Percentiles rank a stretch among this genome's conserved stretches.
phyloP scores from a whole-genome alignment of 345 rosid species.

The Lepidium africanum region DNA sequence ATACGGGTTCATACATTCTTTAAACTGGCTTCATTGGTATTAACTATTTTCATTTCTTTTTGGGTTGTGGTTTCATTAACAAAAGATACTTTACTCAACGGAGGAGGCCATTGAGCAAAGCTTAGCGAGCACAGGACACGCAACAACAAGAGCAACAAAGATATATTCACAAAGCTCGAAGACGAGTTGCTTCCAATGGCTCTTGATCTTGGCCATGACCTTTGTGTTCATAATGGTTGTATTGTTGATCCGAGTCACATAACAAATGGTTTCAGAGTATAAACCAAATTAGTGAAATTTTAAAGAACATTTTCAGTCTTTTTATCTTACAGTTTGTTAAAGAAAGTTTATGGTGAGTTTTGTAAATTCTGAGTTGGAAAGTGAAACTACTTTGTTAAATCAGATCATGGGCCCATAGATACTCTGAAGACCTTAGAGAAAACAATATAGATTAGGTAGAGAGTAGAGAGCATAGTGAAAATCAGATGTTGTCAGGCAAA shows the following conservation, averaged over 20 bases:
- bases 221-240: constrained; percentile 83
- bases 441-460: no score
- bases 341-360: no score
- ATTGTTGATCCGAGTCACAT: constrained; percentile 72
- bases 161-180: constrained; percentile 61
- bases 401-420: no score
- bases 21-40: not conserved
- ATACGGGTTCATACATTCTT: not conserved
- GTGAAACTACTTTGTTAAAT: no score
- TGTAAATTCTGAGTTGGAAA: no score
- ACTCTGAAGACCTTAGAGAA: no score
- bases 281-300: not conserved
- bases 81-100: constrained; percentile 82
- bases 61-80: not conserved
- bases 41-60: not conserved
- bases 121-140: constrained; percentile 78
- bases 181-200: constrained; percentile 86
- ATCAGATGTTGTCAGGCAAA: no score
- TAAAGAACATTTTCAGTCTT: not conserved
- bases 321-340: no score
- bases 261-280: not conserved
- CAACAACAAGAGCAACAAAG: constrained; percentile 51
- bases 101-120: constrained; percentile 85
- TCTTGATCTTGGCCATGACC: constrained; percentile 58
- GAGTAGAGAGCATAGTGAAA: no score